phyloP scores from a whole-genome alignment of 2,329 filamentous ascomycete species.

The Aaosphaeria arxii region DNA sequence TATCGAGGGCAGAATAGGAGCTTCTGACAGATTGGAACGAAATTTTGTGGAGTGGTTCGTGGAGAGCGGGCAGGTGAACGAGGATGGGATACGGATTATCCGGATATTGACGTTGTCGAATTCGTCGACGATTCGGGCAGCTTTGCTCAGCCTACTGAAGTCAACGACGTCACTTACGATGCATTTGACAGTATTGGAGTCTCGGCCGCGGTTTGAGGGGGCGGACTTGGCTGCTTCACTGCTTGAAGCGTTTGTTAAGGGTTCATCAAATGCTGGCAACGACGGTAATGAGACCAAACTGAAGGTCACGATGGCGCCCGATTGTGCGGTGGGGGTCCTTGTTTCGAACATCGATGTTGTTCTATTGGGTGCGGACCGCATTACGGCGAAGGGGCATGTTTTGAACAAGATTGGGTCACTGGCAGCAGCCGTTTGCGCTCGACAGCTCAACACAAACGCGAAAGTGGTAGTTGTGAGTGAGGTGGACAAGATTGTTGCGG shows the following conservation, averaged over 20 bases:
- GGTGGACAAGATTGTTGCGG: slow-evolving; percentile 57
- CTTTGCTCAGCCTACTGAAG: neutral
- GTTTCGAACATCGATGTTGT: slow-evolving; percentile 54
- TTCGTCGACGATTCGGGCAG: neutral
- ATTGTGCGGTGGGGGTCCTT: slow-evolving; percentile 58
- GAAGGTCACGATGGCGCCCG: slow-evolving; percentile 54
- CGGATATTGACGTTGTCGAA: neutral
- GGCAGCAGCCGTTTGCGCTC: slow-evolving; percentile 55
- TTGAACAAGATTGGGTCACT: slow-evolving; percentile 67
- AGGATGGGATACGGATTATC: no score
- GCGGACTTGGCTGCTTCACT: slow-evolving; percentile 53
- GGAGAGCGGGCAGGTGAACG: no score
- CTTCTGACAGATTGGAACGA: no score
- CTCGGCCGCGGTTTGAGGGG: slow-evolving; percentile 65
- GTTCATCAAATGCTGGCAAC: neutral
- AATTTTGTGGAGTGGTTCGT: no score
- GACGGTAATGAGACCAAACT: slow-evolving; percentile 14
- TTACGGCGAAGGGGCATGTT: slow-evolving; percentile 56
- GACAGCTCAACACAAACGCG: neutral
- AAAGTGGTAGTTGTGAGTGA: slow-evolving; percentile 58
- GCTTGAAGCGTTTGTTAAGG: slow-evolving; percentile 8
- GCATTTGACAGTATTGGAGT: slow-evolving; percentile 60
- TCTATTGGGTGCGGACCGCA: slow-evolving; percentile 63
- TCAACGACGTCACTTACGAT: neutral
- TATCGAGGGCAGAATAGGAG: no score